Percentiles rank a stretch among this genome's conserved stretches.
phyloP scores from a whole-genome alignment of 1,284 basidiomycete genomes.

The Golubevia sp. region DNA sequence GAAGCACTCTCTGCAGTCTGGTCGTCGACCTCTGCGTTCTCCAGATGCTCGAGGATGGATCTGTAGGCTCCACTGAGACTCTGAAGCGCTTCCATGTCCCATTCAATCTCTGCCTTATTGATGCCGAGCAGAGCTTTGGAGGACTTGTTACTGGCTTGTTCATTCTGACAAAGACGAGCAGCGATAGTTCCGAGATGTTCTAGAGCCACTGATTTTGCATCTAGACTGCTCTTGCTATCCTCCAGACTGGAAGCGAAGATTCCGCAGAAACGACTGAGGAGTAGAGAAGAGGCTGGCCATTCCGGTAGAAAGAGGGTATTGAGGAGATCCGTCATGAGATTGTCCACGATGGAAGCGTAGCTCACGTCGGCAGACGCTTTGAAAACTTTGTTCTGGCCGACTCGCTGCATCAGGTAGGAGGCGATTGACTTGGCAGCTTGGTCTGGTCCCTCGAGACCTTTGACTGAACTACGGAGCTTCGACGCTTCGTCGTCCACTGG shows the following conservation, averaged over 20 bases:
- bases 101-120: slow-evolving; percentile 33
- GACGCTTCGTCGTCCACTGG: slow-evolving; percentile 72
- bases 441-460: slow-evolving; percentile 32
- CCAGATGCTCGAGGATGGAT: slow-evolving; percentile 72
- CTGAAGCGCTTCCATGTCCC: slow-evolving; percentile 67
- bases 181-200: slow-evolving; percentile 93
- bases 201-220: slow-evolving; percentile 76
- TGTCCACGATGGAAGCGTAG: slow-evolving; percentile 86
- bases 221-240: slow-evolving; percentile 71
- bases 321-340: slow-evolving; percentile 84
- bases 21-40: slow-evolving; percentile 27
- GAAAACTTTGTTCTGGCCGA: slow-evolving; percentile 35
- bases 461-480: not conserved
- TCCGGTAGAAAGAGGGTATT: slow-evolving; percentile 89
- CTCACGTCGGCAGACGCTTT: slow-evolving; percentile 40
- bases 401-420: slow-evolving; percentile 75
- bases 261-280: slow-evolving; percentile 62
- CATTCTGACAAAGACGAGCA: slow-evolving; percentile 70
- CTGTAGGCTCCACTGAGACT: slow-evolving; percentile 70
- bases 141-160: not conserved
- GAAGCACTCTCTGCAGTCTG: slow-evolving; percentile 24
- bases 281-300: slow-evolving; percentile 87
- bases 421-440: slow-evolving; percentile 72
- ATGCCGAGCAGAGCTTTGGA: slow-evolving; percentile 68
- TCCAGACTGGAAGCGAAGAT: slow-evolving; percentile 63